Evolutionary conservation across 352 stramenopile genomes (phyloP).

Genomic region (Achlya hypogyna): DNA sequence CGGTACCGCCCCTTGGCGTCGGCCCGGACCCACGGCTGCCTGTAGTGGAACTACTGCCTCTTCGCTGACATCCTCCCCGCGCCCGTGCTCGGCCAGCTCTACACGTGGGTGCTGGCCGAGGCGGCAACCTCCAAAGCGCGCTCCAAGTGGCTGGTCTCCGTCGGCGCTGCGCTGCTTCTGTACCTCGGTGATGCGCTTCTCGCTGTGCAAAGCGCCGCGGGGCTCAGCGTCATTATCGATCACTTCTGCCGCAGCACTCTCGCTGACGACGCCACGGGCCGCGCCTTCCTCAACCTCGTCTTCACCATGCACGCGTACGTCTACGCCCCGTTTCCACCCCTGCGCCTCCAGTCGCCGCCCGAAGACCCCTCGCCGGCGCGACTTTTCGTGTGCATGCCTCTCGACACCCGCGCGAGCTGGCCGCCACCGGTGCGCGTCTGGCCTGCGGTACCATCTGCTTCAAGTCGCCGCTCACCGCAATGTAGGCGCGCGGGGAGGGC

Average conservation of each 20-base stretch:
- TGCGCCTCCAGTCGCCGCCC: neutral
- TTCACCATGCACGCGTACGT: neutral
- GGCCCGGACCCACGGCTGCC: neutral
- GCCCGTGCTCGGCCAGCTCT: neutral
- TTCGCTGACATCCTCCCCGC: neutral
- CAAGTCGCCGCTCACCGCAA: neutral
- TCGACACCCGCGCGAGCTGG: neutral
- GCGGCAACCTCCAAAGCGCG: neutral
- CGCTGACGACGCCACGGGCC: neutral
- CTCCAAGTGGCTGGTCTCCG: slow-evolving; percentile 5
- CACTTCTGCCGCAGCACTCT: neutral
- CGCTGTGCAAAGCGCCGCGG: neutral
- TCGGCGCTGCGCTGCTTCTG: neutral
- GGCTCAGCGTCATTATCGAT: neutral
- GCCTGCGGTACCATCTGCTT: neutral
- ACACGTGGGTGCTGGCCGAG: slow-evolving; percentile 3
- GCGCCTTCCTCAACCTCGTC: neutral
- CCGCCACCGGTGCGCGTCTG: neutral
- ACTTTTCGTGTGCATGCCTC: neutral
- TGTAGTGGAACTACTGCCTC: slow-evolving; percentile 5
- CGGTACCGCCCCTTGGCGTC: neutral
- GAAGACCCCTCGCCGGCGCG: neutral
- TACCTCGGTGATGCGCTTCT: neutral
- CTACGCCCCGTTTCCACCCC: neutral
- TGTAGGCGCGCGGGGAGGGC: neutral